Evolutionary conservation across 805 yeast genomes (phyloP).

Genomic region (Candida xiaguanensis): DNA sequence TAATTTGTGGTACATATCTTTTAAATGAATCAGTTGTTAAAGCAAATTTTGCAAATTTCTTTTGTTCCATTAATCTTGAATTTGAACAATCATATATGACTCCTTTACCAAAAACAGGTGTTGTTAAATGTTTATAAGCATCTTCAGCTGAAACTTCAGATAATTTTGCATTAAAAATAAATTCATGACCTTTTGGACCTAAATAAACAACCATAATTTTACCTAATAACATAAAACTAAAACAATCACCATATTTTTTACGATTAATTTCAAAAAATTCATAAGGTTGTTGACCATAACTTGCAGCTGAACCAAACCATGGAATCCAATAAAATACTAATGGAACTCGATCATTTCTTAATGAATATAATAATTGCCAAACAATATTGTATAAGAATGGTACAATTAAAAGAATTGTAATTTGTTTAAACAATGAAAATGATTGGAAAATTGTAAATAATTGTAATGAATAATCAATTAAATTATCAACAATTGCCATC

Average conservation of each 20-base stretch:
- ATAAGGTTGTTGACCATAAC: conserved; percentile 92
- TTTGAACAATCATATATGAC: conserved; percentile 97
- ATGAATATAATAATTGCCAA: conserved; percentile 68
- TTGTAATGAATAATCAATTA: conserved; percentile 2
- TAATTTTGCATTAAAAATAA: conserved; percentile 85
- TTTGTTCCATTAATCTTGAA: conserved; percentile 92
- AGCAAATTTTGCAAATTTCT: conserved; percentile 91
- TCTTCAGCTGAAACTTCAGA: conserved; percentile 94
- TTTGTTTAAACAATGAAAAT: conserved; percentile 24
- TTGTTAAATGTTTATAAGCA: conserved; percentile 93
- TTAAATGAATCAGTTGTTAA: conserved; percentile 81
- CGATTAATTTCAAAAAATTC: conserved; percentile 80
- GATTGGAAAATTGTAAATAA: conserved; percentile 18
- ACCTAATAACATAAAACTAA: conserved; percentile 86
- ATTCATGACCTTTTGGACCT: conserved; percentile 98
- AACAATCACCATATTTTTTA: conserved; percentile 85
- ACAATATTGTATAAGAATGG: conserved; percentile 64
- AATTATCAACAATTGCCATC: conserved; percentile 24
- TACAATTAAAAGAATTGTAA: conserved; percentile 31
- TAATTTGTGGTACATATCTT: conserved; percentile 82
- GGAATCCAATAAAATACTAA: conserved; percentile 90
- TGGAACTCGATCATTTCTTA: conserved; percentile 82
- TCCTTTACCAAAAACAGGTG: conserved; percentile 98
- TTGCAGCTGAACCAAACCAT: conserved; percentile 89
- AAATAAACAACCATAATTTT: conserved; percentile 91